These are phyloP conservation scores for Leccinum colubrinum DNA, from an alignment of 1,284 basidiomycete species.

Conservation along the genomic window DNA sequence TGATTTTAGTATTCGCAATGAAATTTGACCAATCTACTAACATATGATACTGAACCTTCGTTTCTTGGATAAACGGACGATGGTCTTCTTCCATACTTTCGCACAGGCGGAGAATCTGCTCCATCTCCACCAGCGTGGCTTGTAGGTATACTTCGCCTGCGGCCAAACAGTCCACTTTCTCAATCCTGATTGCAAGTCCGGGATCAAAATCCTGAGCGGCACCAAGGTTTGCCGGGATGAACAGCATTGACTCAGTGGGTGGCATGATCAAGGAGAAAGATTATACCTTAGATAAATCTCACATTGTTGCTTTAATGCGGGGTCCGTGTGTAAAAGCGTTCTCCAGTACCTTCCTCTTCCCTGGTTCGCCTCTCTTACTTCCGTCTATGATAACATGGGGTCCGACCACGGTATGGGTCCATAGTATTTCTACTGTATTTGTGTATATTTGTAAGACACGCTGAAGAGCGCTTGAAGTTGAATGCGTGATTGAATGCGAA, in stretches of 20 bases:
- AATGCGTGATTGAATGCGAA: too few relatives aligned
- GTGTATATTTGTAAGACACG: constrained; percentile 2
- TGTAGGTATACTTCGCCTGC: constrained; percentile 10
- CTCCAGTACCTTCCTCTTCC: too few relatives aligned
- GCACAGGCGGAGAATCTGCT: background rate
- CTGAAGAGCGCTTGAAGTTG: too few relatives aligned
- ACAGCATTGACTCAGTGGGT: constrained; percentile 2
- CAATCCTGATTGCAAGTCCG: background rate
- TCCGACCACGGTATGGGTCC: constrained; percentile 5
- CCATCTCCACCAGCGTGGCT: constrained; percentile 11
- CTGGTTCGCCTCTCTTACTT: background rate
- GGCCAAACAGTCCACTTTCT: background rate
- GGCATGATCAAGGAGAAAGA: constrained; percentile 11
- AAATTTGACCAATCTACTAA: background rate
- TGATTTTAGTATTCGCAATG: background rate
- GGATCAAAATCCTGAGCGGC: background rate
- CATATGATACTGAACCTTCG: background rate
- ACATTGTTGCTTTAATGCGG: background rate
- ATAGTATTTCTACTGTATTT: constrained; percentile 7
- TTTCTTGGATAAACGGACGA: background rate
- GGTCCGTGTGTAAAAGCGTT: constrained; percentile 1
- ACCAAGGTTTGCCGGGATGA: constrained; percentile 5
- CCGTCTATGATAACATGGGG: constrained; percentile 4
- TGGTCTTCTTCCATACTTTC: background rate
- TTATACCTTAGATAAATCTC: background rate